Evolutionary conservation across 2,329 filamentous ascomycete species (phyloP).

Genomic region (Aspergillus fumigatiaffinis): DNA sequence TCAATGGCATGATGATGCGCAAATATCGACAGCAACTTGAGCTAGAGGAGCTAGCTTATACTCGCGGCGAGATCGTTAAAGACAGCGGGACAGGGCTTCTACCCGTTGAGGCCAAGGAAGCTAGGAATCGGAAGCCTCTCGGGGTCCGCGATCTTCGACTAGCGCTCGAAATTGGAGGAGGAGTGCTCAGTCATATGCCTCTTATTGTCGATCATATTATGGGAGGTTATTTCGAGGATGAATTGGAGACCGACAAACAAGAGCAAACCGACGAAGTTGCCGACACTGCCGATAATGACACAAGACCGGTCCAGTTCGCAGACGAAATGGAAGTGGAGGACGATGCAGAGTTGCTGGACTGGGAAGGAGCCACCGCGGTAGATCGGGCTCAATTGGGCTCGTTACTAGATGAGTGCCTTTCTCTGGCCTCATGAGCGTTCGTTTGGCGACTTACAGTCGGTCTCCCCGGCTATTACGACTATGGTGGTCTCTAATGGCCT

Average conservation of each 20-base stretch:
- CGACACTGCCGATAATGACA: slow-evolving; percentile 15
- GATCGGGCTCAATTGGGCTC: slow-evolving; percentile 37
- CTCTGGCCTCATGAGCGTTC: slow-evolving; percentile 35
- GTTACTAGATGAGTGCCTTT: slow-evolving; percentile 41
- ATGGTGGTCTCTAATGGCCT: neutral
- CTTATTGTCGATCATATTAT: slow-evolving; percentile 67
- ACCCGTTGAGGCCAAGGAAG: slow-evolving; percentile 75
- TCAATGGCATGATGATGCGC: slow-evolving; percentile 71
- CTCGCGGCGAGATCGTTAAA: slow-evolving; percentile 68
- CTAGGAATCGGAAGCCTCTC: slow-evolving; percentile 66
- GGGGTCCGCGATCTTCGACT: slow-evolving; percentile 75
- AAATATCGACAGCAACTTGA: slow-evolving; percentile 72
- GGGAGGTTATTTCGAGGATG: slow-evolving; percentile 69
- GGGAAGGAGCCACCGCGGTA: slow-evolving; percentile 34
- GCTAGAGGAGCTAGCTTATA: slow-evolving; percentile 68
- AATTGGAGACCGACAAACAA: slow-evolving; percentile 55
- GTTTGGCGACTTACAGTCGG: neutral
- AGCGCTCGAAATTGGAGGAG: slow-evolving; percentile 70
- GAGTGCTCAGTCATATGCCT: slow-evolving; percentile 72
- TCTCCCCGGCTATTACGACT: neutral
- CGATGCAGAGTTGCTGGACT: slow-evolving; percentile 33
- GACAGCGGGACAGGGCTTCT: slow-evolving; percentile 70
- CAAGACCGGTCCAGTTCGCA: slow-evolving; percentile 16
- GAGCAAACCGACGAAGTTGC: slow-evolving; percentile 27
- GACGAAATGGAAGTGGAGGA: slow-evolving; percentile 43